Percentiles rank a stretch among this genome's conserved stretches.
These are phyloP conservation scores for Apostasia ramifera DNA, from an alignment of 106 monocot species.

Conservation along the genomic window DNA sequence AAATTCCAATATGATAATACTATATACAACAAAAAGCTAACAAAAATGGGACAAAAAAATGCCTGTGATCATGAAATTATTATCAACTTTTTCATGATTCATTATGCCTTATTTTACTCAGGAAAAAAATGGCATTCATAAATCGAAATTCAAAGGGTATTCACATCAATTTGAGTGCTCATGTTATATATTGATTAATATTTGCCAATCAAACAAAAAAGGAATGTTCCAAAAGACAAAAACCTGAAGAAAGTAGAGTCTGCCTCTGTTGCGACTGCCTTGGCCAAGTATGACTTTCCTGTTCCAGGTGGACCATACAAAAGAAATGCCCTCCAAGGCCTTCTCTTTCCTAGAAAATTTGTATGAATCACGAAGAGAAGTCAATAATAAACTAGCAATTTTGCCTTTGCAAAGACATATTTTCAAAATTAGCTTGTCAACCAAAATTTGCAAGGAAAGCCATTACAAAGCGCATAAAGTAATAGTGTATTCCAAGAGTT, in stretches of 20 bases:
- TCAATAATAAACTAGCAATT: background rate
- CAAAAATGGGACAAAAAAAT: no score
- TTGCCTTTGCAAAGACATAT: no score
- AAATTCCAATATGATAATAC: no score
- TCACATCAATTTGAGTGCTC: background rate
- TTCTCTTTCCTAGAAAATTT: slow-evolving; percentile 47
- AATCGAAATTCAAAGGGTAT: background rate
- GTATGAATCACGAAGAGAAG: background rate
- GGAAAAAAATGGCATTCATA: no score
- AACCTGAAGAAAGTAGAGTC: slow-evolving; percentile 77
- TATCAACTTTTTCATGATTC: no score
- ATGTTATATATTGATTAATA: background rate
- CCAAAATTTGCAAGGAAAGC: no score
- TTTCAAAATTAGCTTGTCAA: no score
- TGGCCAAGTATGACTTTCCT: slow-evolving; percentile 83
- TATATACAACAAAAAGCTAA: no score
- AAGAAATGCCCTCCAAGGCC: slow-evolving; percentile 85
- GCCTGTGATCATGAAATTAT: no score
- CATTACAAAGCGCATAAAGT: no score
- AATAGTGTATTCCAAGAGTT: no score
- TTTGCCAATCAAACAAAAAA: background rate
- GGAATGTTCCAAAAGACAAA: background rate
- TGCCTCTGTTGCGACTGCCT: slow-evolving; percentile 87
- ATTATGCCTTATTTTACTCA: no score
- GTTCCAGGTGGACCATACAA: slow-evolving; percentile 87